These are phyloP conservation scores for Polysphondylium violaceum DNA, from an alignment of 78 protist genomes.

Conservation along the genomic window DNA sequence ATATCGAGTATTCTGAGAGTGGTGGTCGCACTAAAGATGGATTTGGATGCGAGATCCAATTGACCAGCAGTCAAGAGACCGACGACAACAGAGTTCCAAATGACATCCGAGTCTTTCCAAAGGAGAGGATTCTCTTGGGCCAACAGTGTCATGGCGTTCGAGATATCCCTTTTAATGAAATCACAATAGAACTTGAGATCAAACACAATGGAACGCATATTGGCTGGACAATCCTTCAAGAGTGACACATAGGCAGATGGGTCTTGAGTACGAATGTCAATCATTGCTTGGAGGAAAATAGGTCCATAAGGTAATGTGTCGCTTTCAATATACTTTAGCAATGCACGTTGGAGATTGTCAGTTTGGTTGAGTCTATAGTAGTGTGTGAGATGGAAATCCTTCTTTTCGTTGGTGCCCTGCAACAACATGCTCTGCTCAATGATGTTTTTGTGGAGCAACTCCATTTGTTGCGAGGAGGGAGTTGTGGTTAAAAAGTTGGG, in stretches of 20 bases:
- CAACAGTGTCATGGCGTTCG: neutral
- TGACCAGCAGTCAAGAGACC: slow-evolving; percentile 1
- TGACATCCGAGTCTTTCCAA: neutral
- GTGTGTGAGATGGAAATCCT: neutral
- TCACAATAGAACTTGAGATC: neutral
- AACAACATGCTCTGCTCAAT: neutral
- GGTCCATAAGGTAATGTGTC: neutral
- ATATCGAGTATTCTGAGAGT: neutral
- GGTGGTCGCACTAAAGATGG: neutral
- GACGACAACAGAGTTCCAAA: neutral
- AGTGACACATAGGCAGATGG: neutral
- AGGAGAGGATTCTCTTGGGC: neutral
- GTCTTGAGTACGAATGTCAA: neutral
- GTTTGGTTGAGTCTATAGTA: neutral
- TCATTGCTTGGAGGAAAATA: neutral
- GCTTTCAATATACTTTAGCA: neutral
- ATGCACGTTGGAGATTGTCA: neutral
- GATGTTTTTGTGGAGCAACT: neutral
- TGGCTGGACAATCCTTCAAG: neutral
- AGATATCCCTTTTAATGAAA: neutral
- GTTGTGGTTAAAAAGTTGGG: neutral
- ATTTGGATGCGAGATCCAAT: neutral
- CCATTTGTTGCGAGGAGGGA: neutral
- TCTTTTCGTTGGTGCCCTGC: neutral
- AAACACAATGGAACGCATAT: neutral